Evolutionary conservation across 805 yeast genomes (phyloP).

Genomic region (Teunomyces stri): DNA sequence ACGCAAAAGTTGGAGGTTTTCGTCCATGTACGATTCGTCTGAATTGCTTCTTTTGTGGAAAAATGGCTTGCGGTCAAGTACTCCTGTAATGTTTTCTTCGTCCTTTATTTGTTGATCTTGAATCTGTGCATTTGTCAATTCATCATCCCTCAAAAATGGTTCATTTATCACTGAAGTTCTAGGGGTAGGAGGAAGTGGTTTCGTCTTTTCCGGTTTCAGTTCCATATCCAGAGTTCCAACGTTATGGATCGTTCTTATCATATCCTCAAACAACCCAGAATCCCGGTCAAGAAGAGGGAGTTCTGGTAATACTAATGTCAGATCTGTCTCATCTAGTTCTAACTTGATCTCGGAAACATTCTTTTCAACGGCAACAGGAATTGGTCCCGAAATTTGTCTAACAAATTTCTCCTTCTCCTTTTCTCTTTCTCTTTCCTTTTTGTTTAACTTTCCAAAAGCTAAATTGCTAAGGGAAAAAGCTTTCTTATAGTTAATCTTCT

Average conservation of each 20-base stretch:
- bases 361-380: background rate
- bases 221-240: background rate
- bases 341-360: background rate
- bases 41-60: constrained; percentile 10
- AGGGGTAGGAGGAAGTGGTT: constrained; percentile 1
- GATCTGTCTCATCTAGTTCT: background rate
- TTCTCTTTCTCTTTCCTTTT: background rate
- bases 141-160: constrained; percentile 40
- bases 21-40: constrained; percentile 30
- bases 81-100: constrained; percentile 9
- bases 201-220: background rate
- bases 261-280: constrained; percentile 1
- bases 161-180: constrained; percentile 11
- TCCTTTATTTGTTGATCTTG: constrained; percentile 38
- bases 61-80: background rate
- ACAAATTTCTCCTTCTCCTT: background rate
- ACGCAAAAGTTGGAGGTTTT: constrained; percentile 26
- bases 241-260: background rate
- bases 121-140: constrained; percentile 40
- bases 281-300: background rate
- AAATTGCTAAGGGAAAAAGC: constrained; percentile 7
- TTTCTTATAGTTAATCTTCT: constrained; percentile 3
- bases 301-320: background rate
- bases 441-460: background rate
- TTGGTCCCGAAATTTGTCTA: background rate